Base-by-base conservation (phyloP, 2,329 filamentous ascomycete species). In the Xylariales sp. region DNA sequence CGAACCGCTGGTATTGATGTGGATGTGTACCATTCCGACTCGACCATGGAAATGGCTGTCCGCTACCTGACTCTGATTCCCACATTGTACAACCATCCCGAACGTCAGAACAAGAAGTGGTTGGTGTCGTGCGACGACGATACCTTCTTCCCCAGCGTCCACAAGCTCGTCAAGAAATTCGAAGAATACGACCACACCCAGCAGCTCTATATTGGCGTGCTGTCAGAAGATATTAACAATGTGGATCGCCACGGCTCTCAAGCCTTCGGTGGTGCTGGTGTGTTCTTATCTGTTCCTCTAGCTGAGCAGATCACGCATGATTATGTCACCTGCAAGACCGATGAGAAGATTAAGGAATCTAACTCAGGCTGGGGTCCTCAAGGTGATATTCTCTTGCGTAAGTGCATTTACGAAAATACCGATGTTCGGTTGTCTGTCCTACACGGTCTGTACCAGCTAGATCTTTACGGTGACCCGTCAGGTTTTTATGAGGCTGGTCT, bases 401-500 rank as follows among this genome's bases (percentile, higher is more conserved):
- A 89, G 73, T 90, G 88, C 78, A 86, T 90, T 73, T 90, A 90
- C 78, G 85, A 88, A 71, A 85, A 90, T 76, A 88, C 87, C 2
- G 82, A 85, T 41, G 85, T 86, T 9, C 84, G 84, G n/a, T 77
- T 90, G 59, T 87, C 86, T 1, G 81, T 85, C 14, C 78, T 90
- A 64, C 83, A 84, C 73, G 85, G 87, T 43, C 81, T 90, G 12
- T 89, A 85, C 80, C 88, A 90, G 75, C 81, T 90, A 30, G 88
- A 90, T 73, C 80, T 90, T 54, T 83, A 84, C 65, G 85, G 84
- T 55, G 87, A 90, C 74, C 85, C 87, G 3, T 86, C 86, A 0
- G 88, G 88, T 4, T 89, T 90, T 78, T 90, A 90, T 77, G 88
- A 90, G 78, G 84, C 85, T 46, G 87, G 87, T 36, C 83, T 88